These are phyloP conservation scores for Torrubiellomyces zombiae DNA, from an alignment of 2,329 filamentous ascomycete species.

Conservation along the genomic window DNA sequence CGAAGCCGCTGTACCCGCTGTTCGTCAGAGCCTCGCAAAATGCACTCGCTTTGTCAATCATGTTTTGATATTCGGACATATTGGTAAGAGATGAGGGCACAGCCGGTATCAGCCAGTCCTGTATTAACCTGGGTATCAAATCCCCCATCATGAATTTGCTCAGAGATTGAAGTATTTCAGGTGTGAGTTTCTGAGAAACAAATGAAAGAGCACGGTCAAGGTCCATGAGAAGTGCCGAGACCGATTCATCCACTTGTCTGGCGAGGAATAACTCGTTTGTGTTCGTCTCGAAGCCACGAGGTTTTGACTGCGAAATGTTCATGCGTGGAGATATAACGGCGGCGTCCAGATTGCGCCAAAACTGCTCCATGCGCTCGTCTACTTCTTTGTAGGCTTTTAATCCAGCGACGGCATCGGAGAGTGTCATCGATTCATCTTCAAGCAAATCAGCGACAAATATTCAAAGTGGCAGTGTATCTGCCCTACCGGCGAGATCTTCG, in stretches of 20 bases:
- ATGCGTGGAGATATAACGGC: conserved; percentile 45
- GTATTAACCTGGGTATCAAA: conserved; percentile 51
- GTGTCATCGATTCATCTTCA: no score
- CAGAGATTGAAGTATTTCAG: conserved; percentile 40
- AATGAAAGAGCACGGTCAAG: conserved; percentile 34
- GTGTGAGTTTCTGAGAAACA: conserved; percentile 33
- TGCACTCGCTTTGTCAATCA: conserved; percentile 43
- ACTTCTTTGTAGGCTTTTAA: conserved; percentile 44
- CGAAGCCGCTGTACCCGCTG: conserved; percentile 44
- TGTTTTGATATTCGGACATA: conserved; percentile 53
- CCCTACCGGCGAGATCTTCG: conserved; percentile 31
- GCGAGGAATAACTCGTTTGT: conserved; percentile 25
- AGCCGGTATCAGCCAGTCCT: conserved; percentile 56
- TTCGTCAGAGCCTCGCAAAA: conserved; percentile 49
- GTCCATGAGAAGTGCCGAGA: conserved; percentile 36
- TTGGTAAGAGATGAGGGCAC: conserved; percentile 61
- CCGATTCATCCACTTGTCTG: conserved; percentile 25
- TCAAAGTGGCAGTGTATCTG: no score
- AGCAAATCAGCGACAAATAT: no score
- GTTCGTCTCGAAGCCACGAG: conserved; percentile 24
- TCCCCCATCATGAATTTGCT: conserved; percentile 54
- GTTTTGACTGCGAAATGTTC: conserved; percentile 15
- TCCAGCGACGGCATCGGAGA: conserved; percentile 36
- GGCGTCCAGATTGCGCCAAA: conserved; percentile 48
- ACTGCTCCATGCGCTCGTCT: conserved; percentile 37